Evolutionary conservation across 306 rosid genomes (phyloP), one percentile per base, ranked within the genome.

Genomic region (Crotalaria pallida): DNA sequence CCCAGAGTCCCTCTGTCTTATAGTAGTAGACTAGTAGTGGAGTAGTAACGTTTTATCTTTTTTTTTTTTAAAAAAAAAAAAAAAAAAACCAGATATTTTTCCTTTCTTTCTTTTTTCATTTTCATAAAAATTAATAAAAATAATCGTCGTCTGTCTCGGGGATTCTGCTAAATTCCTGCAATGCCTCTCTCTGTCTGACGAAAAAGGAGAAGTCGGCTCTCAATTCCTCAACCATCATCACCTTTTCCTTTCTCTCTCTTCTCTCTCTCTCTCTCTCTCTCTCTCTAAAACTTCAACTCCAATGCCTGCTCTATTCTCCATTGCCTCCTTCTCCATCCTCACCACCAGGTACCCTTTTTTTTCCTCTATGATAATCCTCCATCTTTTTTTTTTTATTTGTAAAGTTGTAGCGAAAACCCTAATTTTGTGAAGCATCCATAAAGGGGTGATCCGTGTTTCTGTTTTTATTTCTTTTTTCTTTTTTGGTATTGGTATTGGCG

Each of bases 291-390:
- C 36, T 51, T 43, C 63, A 31, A 50, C 36, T 51, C 43, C 63
- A 16, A 75, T 84, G 86, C 38, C 80, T 69, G 64, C 62, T 62
- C 13, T 43, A 16, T 64, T 69, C 45, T 74, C 80, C 69, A 41
- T 77, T 43, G 58, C 69, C 33, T 24, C 72, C 55, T 65, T 63
- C 45, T 58, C 59, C 64, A 16, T 74, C 36, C 36, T 50, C 76
- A 29, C 47, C 67, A 57, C 5, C 79, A 44, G 85, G 89, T 77
- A 41, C 36, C 0, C 1, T 31, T 31, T 31, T 6, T 31, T 5
- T 6, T 29, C 0, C 34, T 29, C n/a, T n/a, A n/a, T n/a, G n/a
- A n/a, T n/a, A 27, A 5, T 61, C 31, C 15, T 18, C 26, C 38
- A 0, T 10, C 2, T 1, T 23, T n/a, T n/a, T n/a, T n/a, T n/a